Evolutionary conservation across 106 monocot genomes (phyloP), one percentile per base, ranked within the genome.

Genomic region (Acorus calamus): DNA sequence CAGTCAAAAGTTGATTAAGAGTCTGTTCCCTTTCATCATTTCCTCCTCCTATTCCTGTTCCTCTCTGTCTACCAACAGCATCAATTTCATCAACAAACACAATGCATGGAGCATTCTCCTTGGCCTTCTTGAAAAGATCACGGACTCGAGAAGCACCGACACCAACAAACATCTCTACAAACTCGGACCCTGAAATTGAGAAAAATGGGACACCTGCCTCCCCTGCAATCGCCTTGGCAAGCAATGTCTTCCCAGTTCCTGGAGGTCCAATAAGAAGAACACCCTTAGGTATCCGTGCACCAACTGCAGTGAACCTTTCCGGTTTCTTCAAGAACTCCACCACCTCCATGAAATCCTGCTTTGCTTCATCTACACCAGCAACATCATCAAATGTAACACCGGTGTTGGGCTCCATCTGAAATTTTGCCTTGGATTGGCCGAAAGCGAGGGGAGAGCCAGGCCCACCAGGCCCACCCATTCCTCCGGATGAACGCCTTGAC

Each of bases 321-420:
- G 96, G 96, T 77, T 88, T 98, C 78, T 98, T 98, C 77, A 98
- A 66, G 54, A 98, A 98, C 77, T 98, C 96, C 6, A 98, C 96
- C 6, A 98, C 96, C 71, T 98, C 96, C 96, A 98, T 98, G 77
- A 98, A 98, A 56, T 98, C 96, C 59, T 98, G 96, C 74, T 98
- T 98, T 50, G 96, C 96, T 73, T 98, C 96, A 64, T 98, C 91
- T 7, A 98, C 91, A 9, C 91, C 96, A 44, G 96, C 96, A 60
- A 98, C 96, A 75, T 98, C 91, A 67, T 91, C 96, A 63, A 98
- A 98, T 11, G 96, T 98, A 9, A 98, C 96, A 44, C 96, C 96
- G 47, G 96, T 98, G 69, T 83, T 98, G 46, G 96, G 96, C 72
- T 98, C 96, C 96, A 98, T 98, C 73, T 98, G 96, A 63, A 98